A percentile compares a stretch with the other conserved stretches of the same genome.
Conservation (phyloP, 352 stramenopile species). For the Globisporangium yorkense region DNA sequence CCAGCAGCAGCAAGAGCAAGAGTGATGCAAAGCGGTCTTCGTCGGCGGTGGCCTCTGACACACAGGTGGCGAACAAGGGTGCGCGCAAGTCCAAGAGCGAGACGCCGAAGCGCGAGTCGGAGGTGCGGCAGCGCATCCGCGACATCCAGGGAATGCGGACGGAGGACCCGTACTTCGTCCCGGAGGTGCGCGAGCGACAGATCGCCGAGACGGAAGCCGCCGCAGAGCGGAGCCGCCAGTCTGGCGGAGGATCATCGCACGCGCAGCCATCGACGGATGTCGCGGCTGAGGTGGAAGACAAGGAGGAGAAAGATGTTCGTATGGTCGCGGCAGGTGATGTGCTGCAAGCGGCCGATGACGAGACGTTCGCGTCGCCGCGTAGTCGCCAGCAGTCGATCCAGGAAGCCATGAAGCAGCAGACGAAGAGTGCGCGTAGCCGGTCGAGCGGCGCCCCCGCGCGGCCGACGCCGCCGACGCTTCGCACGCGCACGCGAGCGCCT, state of each 20-base stretch:
- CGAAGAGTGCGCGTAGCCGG: neutral
- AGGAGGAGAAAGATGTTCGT: neutral
- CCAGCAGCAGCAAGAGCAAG: neutral
- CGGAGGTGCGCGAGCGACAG: conserved; percentile 33
- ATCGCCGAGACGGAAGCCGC: conserved; percentile 30
- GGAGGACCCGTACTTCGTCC: conserved; percentile 51
- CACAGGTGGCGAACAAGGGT: neutral
- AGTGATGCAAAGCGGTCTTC: neutral
- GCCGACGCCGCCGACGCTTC: neutral
- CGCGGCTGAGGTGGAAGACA: neutral
- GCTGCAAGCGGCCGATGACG: neutral
- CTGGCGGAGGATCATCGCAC: no score
- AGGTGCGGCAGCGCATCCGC: conserved; percentile 40
- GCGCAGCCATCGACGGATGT: neutral
- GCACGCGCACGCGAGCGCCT: conserved; percentile 24
- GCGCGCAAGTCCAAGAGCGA: conserved; percentile 9
- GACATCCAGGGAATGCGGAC: conserved; percentile 60
- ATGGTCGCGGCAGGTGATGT: neutral
- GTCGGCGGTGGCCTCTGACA: no score
- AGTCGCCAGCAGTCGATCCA: conserved; percentile 23
- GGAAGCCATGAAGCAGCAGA: conserved; percentile 13
- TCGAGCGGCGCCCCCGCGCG: neutral
- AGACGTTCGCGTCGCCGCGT: conserved; percentile 7
- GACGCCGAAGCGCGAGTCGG: conserved; percentile 13
- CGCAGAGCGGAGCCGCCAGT: conserved; percentile 1